Percentiles rank a stretch among this genome's conserved stretches.
phyloP scores from a whole-genome alignment of 2,329 filamentous ascomycete species.

The Monosporascus sp. region DNA sequence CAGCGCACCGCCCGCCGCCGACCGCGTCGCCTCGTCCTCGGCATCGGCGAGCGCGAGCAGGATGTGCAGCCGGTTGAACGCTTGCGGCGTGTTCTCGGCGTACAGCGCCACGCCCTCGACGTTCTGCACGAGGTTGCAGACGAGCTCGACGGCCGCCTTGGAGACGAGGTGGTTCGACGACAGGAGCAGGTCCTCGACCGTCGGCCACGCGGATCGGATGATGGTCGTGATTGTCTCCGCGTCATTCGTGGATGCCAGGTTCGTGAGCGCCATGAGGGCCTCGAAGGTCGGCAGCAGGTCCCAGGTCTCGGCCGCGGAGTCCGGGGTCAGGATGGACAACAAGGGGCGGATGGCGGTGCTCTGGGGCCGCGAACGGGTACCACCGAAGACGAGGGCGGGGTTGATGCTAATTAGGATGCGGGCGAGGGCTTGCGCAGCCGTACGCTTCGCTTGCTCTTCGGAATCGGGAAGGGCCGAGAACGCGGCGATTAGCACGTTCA shows the following conservation, averaged over 20 bases:
- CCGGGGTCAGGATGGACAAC: conserved; percentile 63
- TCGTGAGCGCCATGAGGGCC: conserved; percentile 84
- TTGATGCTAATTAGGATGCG: conserved; percentile 84
- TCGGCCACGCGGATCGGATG: conserved; percentile 66
- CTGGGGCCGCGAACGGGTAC: conserved; percentile 66
- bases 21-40: conserved; percentile 72
- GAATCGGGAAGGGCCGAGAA: conserved; percentile 56
- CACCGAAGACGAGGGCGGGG: conserved; percentile 76
- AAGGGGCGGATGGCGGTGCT: conserved; percentile 80
- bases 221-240: conserved; percentile 58
- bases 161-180: conserved; percentile 70
- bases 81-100: conserved; percentile 60
- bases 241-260: conserved; percentile 77
- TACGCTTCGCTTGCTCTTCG: conserved; percentile 43
- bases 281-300: conserved; percentile 90
- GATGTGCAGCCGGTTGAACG: conserved; percentile 72
- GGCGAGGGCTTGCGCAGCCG: conserved; percentile 74
- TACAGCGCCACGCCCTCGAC: conserved; percentile 64
- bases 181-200: conserved; percentile 78
- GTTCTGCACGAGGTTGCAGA: conserved; percentile 81
- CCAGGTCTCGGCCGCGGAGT: conserved; percentile 56
- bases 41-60: conserved; percentile 83
- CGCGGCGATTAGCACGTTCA: conserved; percentile 74
- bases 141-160: conserved; percentile 78
- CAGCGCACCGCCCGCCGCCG: conserved; percentile 81